Conservation (phyloP, 1,284 basidiomycete genomes). For the Sanghuangporus baumii region DNA sequence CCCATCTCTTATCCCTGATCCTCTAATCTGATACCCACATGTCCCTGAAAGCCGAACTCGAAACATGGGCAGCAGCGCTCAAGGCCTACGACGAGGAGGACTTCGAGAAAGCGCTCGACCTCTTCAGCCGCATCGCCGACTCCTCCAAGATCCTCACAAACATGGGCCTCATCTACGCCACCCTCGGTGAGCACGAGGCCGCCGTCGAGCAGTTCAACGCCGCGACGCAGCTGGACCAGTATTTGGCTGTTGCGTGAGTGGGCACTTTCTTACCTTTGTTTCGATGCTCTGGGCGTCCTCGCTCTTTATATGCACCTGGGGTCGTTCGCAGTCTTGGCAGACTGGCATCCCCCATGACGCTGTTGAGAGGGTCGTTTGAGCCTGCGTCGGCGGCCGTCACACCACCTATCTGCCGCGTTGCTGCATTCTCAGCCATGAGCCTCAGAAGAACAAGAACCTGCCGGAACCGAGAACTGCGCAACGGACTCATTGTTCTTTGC, state of each 20-base stretch:
- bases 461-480: neutral
- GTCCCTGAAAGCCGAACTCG: conserved; percentile 84
- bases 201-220: conserved; percentile 76
- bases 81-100: conserved; percentile 81
- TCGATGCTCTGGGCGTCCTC: neutral
- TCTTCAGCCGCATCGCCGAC: conserved; percentile 79
- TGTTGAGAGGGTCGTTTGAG: neutral
- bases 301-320: neutral
- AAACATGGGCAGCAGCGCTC: conserved; percentile 81
- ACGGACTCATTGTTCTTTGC: neutral
- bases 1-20: conserved; percentile 6
- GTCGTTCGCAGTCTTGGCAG: no score
- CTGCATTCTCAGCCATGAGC: neutral
- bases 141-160: conserved; percentile 87
- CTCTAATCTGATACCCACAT: conserved; percentile 32
- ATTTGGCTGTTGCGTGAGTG: conserved; percentile 80
- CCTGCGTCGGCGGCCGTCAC: neutral
- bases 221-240: conserved; percentile 73
- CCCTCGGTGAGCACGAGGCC: conserved; percentile 77
- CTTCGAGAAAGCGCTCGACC: conserved; percentile 65
- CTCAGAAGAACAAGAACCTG: neutral
- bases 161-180: conserved; percentile 87
- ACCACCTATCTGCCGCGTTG: neutral
- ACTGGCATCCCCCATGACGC: no score
- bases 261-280: neutral